phyloP scores from a whole-genome alignment of 345 rosid species.

The Gossypium longicalyx region DNA sequence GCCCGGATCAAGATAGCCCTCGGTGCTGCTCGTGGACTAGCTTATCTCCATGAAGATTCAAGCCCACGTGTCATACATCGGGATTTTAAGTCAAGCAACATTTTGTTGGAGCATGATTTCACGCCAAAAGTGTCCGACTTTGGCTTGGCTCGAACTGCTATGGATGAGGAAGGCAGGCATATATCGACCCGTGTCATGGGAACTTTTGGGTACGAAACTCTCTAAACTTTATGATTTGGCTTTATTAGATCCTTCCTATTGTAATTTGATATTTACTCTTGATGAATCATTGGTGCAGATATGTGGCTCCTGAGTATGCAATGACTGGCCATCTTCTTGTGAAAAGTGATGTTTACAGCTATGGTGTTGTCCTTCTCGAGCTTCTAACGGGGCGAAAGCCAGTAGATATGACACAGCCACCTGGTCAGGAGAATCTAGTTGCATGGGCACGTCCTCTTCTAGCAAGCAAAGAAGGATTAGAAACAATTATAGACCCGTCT shows the following conservation, averaged over 20 bases:
- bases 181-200: slow-evolving; percentile 99
- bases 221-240: neutral
- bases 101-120: slow-evolving; percentile 84
- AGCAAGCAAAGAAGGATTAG: slow-evolving; percentile 71
- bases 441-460: slow-evolving; percentile 50
- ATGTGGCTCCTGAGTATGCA: slow-evolving; percentile 48
- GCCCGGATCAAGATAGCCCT: slow-evolving; percentile 90
- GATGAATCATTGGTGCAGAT: slow-evolving; percentile 39
- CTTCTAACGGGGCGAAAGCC: neutral
- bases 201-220: slow-evolving; percentile 68
- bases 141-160: slow-evolving; percentile 88
- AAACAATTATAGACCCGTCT: slow-evolving; percentile 58
- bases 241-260: neutral
- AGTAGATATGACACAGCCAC: neutral
- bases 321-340: slow-evolving; percentile 3
- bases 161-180: slow-evolving; percentile 83
- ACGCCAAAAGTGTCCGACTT: slow-evolving; percentile 94
- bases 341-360: slow-evolving; percentile 5
- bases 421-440: slow-evolving; percentile 3
- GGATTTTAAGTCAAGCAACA: slow-evolving; percentile 96
- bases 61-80: slow-evolving; percentile 94
- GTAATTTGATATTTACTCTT: slow-evolving; percentile 7
- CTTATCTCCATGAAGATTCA: slow-evolving; percentile 95
- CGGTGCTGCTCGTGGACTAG: slow-evolving; percentile 93
- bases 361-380: neutral